phyloP scores from a whole-genome alignment of 2,329 filamentous ascomycete species.

The Neonectria punicea region DNA sequence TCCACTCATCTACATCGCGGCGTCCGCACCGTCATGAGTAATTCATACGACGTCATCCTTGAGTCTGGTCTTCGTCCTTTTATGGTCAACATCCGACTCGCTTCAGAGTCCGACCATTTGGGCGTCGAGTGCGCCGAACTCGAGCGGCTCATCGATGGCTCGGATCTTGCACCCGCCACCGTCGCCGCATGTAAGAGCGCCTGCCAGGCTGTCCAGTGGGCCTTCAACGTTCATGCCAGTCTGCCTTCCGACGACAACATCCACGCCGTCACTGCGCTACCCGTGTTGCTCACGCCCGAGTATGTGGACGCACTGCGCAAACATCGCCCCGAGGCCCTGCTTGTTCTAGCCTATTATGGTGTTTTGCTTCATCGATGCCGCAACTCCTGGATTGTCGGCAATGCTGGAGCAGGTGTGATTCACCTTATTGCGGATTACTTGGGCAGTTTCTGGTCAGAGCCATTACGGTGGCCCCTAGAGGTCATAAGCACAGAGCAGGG shows the following conservation, averaged over 20 bases:
- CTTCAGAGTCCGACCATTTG: conserved; percentile 19
- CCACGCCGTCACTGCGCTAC: conserved; percentile 48
- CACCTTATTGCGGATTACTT: conserved; percentile 47
- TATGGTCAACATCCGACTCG: conserved; percentile 35
- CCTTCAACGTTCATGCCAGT: conserved; percentile 46
- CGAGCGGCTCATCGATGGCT: conserved; percentile 45
- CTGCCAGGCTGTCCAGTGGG: conserved; percentile 46
- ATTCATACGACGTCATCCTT: conserved; percentile 49
- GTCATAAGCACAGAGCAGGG: conserved; percentile 43
- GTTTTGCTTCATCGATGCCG: conserved; percentile 57
- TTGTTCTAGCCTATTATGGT: conserved; percentile 62
- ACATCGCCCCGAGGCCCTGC: conserved; percentile 54
- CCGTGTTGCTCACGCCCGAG: conserved; percentile 45
- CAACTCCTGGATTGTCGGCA: conserved; percentile 53
- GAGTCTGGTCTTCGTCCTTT: conserved; percentile 48
- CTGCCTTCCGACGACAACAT: conserved; percentile 37
- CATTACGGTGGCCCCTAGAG: conserved; percentile 48
- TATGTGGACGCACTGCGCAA: conserved; percentile 50
- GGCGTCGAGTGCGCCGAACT: conserved; percentile 44
- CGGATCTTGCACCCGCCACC: conserved; percentile 43
- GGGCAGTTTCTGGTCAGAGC: conserved; percentile 48
- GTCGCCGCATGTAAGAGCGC: conserved; percentile 46
- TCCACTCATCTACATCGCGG: conserved; percentile 56
- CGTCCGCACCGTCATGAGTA: conserved; percentile 50
- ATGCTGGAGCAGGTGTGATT: conserved; percentile 46